These are phyloP conservation scores for Phialocephala sp. DNA, from an alignment of 2,329 filamentous ascomycete genomes.

Conservation along the genomic window DNA sequence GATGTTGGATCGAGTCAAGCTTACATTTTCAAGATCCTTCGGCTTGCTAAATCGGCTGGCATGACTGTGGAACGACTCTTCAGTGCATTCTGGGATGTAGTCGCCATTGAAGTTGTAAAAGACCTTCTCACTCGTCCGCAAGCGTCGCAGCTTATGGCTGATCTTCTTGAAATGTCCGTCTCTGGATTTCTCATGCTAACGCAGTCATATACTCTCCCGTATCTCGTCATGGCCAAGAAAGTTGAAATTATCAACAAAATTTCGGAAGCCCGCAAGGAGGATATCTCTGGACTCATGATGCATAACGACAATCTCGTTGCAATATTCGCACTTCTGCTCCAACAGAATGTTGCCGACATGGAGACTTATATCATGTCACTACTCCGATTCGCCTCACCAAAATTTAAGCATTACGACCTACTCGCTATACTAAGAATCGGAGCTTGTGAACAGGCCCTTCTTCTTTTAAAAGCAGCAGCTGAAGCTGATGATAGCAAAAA, in stretches of 20 bases:
- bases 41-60: conserved; percentile 69
- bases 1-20: background rate
- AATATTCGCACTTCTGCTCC: conserved; percentile 63
- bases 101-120: conserved; percentile 83
- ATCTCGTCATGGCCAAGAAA: conserved; percentile 80
- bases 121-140: conserved; percentile 83
- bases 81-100: conserved; percentile 84
- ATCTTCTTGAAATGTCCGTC: conserved; percentile 78
- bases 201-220: conserved; percentile 83
- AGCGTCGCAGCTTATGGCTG: conserved; percentile 78
- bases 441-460: conserved; percentile 75
- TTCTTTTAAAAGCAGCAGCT: conserved; percentile 80
- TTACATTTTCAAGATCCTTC: conserved; percentile 60
- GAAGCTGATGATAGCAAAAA: conserved; percentile 66
- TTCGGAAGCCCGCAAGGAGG: conserved; percentile 73
- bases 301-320: conserved; percentile 56
- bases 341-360: conserved; percentile 60
- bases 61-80: conserved; percentile 73
- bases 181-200: conserved; percentile 76
- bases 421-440: conserved; percentile 75
- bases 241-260: conserved; percentile 81
- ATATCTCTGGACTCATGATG: conserved; percentile 58
- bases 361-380: conserved; percentile 72
- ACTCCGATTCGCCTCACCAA: conserved; percentile 70
- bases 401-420: conserved; percentile 71